phyloP scores from a whole-genome alignment of 805 yeast species.

The Kluyveromyces starmeri region DNA sequence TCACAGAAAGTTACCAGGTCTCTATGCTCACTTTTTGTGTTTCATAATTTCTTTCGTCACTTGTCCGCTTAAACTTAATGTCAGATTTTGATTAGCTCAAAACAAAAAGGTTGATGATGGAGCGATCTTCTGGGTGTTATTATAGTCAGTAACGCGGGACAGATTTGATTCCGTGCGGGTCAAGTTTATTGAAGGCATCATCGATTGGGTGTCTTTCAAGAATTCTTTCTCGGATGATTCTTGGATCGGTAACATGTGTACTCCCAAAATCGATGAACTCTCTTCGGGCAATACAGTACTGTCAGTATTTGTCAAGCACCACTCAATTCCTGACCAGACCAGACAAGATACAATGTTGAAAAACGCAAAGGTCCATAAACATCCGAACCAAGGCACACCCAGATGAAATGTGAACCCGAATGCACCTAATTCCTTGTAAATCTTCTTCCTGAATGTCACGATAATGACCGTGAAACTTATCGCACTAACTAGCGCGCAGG shows the following conservation, averaged over 20 bases:
- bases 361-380: constrained; percentile 16
- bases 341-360: constrained; percentile 18
- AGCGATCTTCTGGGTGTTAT: not conserved
- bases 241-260: constrained; percentile 1
- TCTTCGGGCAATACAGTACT: not conserved
- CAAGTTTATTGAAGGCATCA: not conserved
- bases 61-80: too few species aligned
- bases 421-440: constrained; percentile 16
- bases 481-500: constrained; percentile 15
- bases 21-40: too few species aligned
- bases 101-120: not conserved
- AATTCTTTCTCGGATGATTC: not conserved
- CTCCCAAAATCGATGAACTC: not conserved
- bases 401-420: constrained; percentile 24
- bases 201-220: not conserved
- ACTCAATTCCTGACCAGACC: constrained; percentile 29
- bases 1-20: too few species aligned
- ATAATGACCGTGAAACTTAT: constrained; percentile 14
- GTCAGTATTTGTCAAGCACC: constrained; percentile 19
- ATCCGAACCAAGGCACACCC: constrained; percentile 20
- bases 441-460: constrained; percentile 14
- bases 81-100: not conserved
- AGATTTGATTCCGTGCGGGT: not conserved
- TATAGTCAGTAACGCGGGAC: too few species aligned
- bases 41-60: too few species aligned